Conservation (phyloP, 2,329 filamentous ascomycete species). For the Metarhizium humberi region DNA sequence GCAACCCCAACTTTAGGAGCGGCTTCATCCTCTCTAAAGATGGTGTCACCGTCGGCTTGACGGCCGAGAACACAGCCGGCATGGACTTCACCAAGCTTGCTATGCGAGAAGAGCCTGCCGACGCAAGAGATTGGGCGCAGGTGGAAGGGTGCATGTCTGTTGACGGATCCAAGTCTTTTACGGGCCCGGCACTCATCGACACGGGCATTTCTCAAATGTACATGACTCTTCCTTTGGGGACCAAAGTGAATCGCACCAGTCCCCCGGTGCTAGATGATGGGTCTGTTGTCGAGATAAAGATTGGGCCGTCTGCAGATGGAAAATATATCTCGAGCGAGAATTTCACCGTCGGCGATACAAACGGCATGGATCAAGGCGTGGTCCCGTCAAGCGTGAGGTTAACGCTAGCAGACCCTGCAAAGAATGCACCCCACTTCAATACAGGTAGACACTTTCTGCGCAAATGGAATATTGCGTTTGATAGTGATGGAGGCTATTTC, state of each 20-base stretch:
- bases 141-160: slow-evolving; percentile 1
- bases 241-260: background rate
- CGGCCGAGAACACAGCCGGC: background rate
- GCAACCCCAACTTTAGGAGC: background rate
- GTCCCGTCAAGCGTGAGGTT: background rate
- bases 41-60: slow-evolving; percentile 2
- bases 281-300: background rate
- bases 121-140: slow-evolving; percentile 1
- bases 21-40: background rate
- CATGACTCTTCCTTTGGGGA: slow-evolving; percentile 3
- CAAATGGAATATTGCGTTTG: slow-evolving; percentile 2
- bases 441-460: slow-evolving; percentile 2
- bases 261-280: background rate
- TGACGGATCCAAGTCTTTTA: background rate
- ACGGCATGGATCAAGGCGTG: background rate
- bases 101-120: background rate
- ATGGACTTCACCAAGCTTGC: background rate
- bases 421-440: slow-evolving; percentile 1
- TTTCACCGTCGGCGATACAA: slow-evolving; percentile 10
- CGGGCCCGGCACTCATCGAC: slow-evolving; percentile 1
- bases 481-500: slow-evolving; percentile 2
- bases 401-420: background rate
- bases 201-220: slow-evolving; percentile 4
- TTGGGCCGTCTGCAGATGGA: background rate
- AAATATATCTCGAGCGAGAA: background rate